These are phyloP conservation scores for Hyphopichia buzzinii DNA, from an alignment of 1,139 yeast genomes.

Conservation along the genomic window DNA sequence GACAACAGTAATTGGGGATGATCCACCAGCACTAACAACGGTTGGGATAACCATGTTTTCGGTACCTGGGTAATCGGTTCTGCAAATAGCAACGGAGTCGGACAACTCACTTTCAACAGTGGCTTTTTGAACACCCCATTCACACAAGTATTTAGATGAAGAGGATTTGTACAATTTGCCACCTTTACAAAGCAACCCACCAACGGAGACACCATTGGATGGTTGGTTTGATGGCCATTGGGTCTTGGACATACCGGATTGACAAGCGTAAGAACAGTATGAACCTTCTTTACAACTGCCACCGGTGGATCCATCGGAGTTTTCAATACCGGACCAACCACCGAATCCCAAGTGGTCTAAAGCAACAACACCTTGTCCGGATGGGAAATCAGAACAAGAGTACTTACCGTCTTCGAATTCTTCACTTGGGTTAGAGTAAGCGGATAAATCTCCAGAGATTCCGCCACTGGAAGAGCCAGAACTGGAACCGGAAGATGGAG, in stretches of 20 bases:
- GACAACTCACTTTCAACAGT: slow-evolving; percentile 62
- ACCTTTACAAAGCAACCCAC: slow-evolving; percentile 78
- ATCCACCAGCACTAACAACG: slow-evolving; percentile 63
- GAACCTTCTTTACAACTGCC: slow-evolving; percentile 75
- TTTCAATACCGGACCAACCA: slow-evolving; percentile 86
- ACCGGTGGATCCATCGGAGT: slow-evolving; percentile 63
- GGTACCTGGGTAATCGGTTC: slow-evolving; percentile 98
- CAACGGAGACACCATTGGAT: slow-evolving; percentile 80
- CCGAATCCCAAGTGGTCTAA: slow-evolving; percentile 79
- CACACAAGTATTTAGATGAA: slow-evolving; percentile 66
- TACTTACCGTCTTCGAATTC: slow-evolving; percentile 78
- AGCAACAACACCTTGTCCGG: slow-evolving; percentile 87
- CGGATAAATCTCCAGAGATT: slow-evolving; percentile 50
- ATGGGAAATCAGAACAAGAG: slow-evolving; percentile 77
- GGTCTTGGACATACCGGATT: slow-evolving; percentile 94
- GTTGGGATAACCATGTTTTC: slow-evolving; percentile 98
- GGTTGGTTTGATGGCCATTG: slow-evolving; percentile 94
- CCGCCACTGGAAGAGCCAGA: slow-evolving; percentile 32
- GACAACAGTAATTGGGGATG: slow-evolving; percentile 73
- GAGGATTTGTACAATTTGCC: slow-evolving; percentile 83
- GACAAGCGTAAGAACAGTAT: slow-evolving; percentile 96
- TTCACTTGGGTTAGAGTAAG: slow-evolving; percentile 51
- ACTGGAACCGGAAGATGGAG: slow-evolving; percentile 23
- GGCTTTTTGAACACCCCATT: slow-evolving; percentile 76
- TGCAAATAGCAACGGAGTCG: slow-evolving; percentile 79